Conservation (phyloP, 2,329 filamentous ascomycete species). For the Fusarium robinianum region DNA sequence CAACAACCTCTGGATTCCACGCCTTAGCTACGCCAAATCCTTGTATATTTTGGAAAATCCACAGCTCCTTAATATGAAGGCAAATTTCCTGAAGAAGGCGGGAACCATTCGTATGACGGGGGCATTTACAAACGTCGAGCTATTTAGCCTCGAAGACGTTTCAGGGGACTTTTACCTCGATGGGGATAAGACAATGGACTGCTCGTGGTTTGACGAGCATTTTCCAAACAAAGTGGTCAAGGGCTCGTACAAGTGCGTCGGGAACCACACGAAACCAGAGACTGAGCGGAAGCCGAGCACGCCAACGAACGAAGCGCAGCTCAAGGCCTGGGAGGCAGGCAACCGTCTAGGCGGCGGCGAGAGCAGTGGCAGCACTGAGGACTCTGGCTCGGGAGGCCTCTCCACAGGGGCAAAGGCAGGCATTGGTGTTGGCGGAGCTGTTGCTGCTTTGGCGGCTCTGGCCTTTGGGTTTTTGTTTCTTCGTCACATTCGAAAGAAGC, state of each 20-base stretch:
- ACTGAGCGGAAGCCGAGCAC: not conserved
- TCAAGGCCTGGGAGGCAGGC: not conserved
- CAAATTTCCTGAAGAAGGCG: not conserved
- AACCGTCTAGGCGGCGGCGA: not conserved
- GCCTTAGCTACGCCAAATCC: too few species aligned
- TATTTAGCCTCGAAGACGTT: slow-evolving; percentile 1
- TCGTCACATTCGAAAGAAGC: too few species aligned
- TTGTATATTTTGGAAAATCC: too few species aligned
- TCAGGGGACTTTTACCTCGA: not conserved
- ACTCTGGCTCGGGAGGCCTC: not conserved
- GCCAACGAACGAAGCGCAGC: not conserved
- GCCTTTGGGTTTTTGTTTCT: too few species aligned
- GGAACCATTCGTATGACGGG: not conserved
- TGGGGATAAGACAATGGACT: slow-evolving; percentile 1
- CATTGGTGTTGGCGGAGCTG: not conserved
- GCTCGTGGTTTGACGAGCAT: slow-evolving; percentile 5
- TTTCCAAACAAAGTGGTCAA: slow-evolving; percentile 1
- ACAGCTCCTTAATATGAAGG: too few species aligned
- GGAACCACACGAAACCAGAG: slow-evolving; percentile 1
- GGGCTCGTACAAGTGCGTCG: slow-evolving; percentile 1
- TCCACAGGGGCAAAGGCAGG: slow-evolving; percentile 4
- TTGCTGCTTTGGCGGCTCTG: not conserved
- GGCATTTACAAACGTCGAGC: slow-evolving; percentile 3
- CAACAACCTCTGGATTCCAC: too few species aligned
- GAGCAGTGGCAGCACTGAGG: too few species aligned